Conservation (phyloP, 345 rosid species). For the Brassica incana region DNA sequence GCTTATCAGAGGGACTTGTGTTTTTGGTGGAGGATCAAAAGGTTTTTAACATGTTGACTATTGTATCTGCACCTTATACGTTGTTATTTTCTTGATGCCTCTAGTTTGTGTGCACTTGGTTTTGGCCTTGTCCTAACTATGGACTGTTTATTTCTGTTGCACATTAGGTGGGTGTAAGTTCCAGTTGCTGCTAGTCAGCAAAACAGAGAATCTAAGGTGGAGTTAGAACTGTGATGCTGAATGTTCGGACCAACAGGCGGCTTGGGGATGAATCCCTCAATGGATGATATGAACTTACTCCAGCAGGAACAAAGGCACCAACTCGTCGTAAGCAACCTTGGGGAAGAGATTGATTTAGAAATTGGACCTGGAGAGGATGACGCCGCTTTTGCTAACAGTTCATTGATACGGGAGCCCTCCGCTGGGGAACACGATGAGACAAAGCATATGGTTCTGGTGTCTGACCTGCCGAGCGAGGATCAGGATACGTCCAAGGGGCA, state of each 20-base stretch:
- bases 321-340: constrained; percentile 84
- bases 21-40: not conserved
- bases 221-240: constrained; percentile 74
- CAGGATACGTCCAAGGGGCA: constrained; percentile 70
- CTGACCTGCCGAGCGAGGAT: constrained; percentile 67
- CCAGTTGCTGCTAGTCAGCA: constrained; percentile 29
- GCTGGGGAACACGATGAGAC: constrained; percentile 79
- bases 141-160: constrained; percentile 3
- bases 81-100: not conserved
- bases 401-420: constrained; percentile 72
- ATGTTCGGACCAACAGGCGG: constrained; percentile 83
- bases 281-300: constrained; percentile 96
- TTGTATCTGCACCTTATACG: not conserved
- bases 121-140: constrained; percentile 3
- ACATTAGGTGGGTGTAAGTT: constrained; percentile 29
- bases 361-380: constrained; percentile 95
- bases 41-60: not conserved
- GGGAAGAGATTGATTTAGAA: constrained; percentile 97
- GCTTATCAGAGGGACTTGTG: not conserved
- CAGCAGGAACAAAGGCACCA: constrained; percentile 97
- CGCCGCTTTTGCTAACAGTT: constrained; percentile 70
- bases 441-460: constrained; percentile 71
- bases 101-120: not conserved
- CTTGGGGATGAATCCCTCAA: constrained; percentile 81
- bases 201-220: constrained; percentile 36